Base-by-base conservation (phyloP, 2,329 filamentous ascomycete species). In the Coleophoma crateriformis region DNA sequence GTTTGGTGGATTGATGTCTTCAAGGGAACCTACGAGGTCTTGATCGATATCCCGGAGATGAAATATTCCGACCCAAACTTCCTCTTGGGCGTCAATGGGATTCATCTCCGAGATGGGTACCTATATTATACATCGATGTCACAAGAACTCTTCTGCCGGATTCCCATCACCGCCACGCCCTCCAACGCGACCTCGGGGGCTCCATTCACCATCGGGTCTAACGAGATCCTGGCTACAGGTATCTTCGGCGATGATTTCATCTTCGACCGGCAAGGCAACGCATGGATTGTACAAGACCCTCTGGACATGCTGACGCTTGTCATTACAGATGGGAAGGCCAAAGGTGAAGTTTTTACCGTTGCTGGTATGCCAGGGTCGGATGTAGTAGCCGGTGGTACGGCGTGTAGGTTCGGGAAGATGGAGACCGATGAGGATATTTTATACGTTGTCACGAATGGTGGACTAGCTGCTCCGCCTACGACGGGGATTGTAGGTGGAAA, bases 1-100 rank as follows among this genome's bases (percentile, higher is more conserved):
- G 55, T 66, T 15, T 64, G 53, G 44, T 58, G 58, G 37, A 45
- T 66, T 15, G 56, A 66, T 49, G 55, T 58, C 2, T 17, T 15
- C 2, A 58, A 54, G 1, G 60, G 59, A 3, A 20, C 39, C 4
- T 54, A 57, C 48, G 49, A 53, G 19, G 43, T 53, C 8, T 57
- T 58, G 0, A 41, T 64, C 17, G 44, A 58, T 10, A 47, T 55
- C 14, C 33, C 56, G 2, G 53, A 65, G 49, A 62, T 64, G 50
- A 57, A 57, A 44, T 47, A 57, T 7, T 14, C 35, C 35, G 35
- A 14, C 7, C 13, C 13, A 14, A 17, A 14, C 35, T n/a, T 17
- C 14, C 35, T 38, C 14, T 22, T 50, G 45, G 17, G 48, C 34
- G 35, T 60, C 43, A 58, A 61, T 44, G 57, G 51, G 12, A 7